Evolutionary conservation across 2,329 filamentous ascomycete genomes (phyloP).

Genomic region (Trichoderma atrobrunneum): DNA sequence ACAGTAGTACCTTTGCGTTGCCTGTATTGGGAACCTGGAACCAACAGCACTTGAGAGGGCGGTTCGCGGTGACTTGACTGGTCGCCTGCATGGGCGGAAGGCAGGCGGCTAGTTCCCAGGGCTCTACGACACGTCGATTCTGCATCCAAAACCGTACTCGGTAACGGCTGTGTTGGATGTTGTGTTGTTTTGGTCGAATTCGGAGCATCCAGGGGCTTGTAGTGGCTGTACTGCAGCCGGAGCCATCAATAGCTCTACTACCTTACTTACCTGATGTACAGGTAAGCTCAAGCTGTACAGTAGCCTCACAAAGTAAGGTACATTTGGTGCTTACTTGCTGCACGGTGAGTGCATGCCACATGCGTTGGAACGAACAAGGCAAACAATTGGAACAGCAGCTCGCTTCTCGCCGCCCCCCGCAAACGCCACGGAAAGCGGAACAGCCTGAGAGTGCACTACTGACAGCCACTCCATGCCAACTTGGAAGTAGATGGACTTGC

Average conservation of each 20-base stretch:
- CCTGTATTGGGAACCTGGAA: not conserved
- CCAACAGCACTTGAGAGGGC: not conserved
- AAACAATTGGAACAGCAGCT: not conserved
- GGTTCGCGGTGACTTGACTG: not conserved
- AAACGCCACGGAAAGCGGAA: not conserved
- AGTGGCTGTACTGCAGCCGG: not conserved
- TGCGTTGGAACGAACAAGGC: not conserved
- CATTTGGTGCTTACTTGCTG: not conserved
- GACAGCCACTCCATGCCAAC: not conserved
- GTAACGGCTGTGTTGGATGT: not conserved
- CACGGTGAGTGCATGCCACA: not conserved
- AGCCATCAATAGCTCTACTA: too few relatives aligned
- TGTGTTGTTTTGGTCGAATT: not conserved
- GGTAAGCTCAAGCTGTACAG: not conserved
- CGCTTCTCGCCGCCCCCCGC: not conserved
- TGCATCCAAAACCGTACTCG: not conserved
- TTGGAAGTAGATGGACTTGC: not conserved
- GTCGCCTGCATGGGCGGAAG: not conserved
- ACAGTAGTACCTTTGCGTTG: not conserved
- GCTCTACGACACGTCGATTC: not conserved
- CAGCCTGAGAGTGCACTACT: not conserved
- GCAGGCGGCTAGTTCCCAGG: not conserved
- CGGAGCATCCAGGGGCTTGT: not conserved
- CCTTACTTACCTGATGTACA: not conserved
- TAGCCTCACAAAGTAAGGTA: not conserved